Base-by-base conservation (phyloP, 495 filamentous ascomycete species). In the Podospora sp. region DNA sequence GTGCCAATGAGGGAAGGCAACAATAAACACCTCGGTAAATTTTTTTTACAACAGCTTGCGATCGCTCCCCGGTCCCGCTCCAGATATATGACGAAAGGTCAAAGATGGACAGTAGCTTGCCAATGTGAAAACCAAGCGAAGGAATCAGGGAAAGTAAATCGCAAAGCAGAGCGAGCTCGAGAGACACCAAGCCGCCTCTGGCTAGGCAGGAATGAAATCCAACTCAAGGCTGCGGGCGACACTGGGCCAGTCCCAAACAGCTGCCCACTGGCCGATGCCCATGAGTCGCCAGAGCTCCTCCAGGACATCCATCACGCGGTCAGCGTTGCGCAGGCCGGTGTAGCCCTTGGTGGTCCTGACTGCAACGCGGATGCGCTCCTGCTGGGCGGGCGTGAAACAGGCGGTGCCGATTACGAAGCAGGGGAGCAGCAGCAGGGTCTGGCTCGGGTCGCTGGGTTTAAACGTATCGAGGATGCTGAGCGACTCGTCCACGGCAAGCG, bases 341-440 rank as follows among this genome's bases (percentile, higher is more conserved):
- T 94, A 96, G 0, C 86, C 86, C 68, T 91, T 87, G 63, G 95
- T 85, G 0, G 84, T 84, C 2, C 85, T 83, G 68, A 97, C 87
- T 16, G 92, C 91, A 35, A 79, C 80, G 2, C 86, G 82, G 24
- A 96, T 87, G 22, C 88, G 85, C 26, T 90, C 86, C 26, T 92
- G 87, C 67, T 96, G 92, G 2, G 74, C 69, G 0, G 83, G 80
- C 9, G 87, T 77, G 75, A 97, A 96, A 9, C 91, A 91, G 0
- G 92, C 92, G 69, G 91, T 94, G 20, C 93, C 93, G n/a, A 97
- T 85, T 0, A 97, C 79, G 75, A 97, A 93, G 36, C 93, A 84
- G 6, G 93, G 93, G 79, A 96, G 91, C 0, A 97, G 81, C n/a
- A 97, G 86, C 57, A 96, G 87, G 24, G 90, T 92, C 69, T 94